These are phyloP conservation scores for Alternaria sp. DNA, from an alignment of 2,329 filamentous ascomycete genomes.

Conservation along the genomic window DNA sequence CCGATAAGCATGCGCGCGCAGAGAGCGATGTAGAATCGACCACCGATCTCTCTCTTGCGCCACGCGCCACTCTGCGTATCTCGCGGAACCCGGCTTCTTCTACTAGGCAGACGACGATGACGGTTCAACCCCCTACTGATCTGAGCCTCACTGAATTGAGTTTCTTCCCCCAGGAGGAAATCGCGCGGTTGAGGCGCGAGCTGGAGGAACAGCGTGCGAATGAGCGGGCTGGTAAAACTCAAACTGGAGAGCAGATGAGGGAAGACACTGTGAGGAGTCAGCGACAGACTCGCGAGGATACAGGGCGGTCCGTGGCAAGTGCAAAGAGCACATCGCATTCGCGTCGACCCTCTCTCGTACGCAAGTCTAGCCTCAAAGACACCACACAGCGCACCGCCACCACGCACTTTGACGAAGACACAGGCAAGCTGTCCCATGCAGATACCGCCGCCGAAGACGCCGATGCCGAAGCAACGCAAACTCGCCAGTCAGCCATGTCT, in stretches of 20 bases:
- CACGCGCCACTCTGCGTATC: slow-evolving; percentile 39
- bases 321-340: slow-evolving; percentile 43
- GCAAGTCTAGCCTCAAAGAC: slow-evolving; percentile 65
- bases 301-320: slow-evolving; percentile 48
- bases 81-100: slow-evolving; percentile 35
- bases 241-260: slow-evolving; percentile 39
- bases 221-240: slow-evolving; percentile 38
- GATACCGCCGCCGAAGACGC: slow-evolving; percentile 23
- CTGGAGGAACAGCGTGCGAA: slow-evolving; percentile 64
- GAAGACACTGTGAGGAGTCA: slow-evolving; percentile 52
- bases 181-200: slow-evolving; percentile 62
- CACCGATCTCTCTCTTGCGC: slow-evolving; percentile 51
- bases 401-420: slow-evolving; percentile 48
- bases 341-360: slow-evolving; percentile 53
- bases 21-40: slow-evolving; percentile 51
- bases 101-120: slow-evolving; percentile 19
- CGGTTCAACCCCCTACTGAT: slow-evolving; percentile 41
- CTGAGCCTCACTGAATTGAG: slow-evolving; percentile 62
- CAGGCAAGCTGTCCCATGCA: slow-evolving; percentile 42
- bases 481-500: slow-evolving; percentile 32
- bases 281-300: slow-evolving; percentile 52
- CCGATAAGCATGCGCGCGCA: slow-evolving; percentile 29
- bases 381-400: slow-evolving; percentile 49
- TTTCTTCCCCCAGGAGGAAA: slow-evolving; percentile 61
- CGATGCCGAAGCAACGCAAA: slow-evolving; percentile 37